phyloP scores from a whole-genome alignment of 2,329 filamentous ascomycete species.

The Beauveria sp. region DNA sequence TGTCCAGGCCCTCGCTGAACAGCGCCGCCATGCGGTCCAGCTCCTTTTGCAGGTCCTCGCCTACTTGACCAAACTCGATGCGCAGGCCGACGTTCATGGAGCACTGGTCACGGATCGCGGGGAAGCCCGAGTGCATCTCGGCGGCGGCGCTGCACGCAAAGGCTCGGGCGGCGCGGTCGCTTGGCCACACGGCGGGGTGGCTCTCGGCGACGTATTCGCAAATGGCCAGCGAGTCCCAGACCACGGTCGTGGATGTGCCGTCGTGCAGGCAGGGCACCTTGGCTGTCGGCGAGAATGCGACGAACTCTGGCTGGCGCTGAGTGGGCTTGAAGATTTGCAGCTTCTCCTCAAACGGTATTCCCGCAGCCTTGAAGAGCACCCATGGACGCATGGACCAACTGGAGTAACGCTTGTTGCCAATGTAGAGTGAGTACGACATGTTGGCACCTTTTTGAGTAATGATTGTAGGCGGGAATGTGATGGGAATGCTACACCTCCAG shows the following conservation, averaged over 20 bases:
- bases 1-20: constrained; percentile 29
- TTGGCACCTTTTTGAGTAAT: not conserved
- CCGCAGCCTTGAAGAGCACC: constrained; percentile 36
- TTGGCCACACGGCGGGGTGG: constrained; percentile 35
- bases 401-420: constrained; percentile 38
- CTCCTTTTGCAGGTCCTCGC: constrained; percentile 26
- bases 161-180: constrained; percentile 29
- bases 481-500: not conserved
- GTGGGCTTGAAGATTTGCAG: constrained; percentile 26
- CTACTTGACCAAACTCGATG: constrained; percentile 23
- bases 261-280: constrained; percentile 36
- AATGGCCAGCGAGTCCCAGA: constrained; percentile 43
- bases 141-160: constrained; percentile 36
- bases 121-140: constrained; percentile 40
- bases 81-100: constrained; percentile 34
- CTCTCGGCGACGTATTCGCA: constrained; percentile 38
- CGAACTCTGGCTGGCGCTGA: constrained; percentile 26
- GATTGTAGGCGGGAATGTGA: not conserved
- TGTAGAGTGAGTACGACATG: constrained; percentile 33
- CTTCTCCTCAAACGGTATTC: constrained; percentile 34
- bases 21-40: constrained; percentile 28
- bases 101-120: constrained; percentile 32
- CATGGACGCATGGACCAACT: constrained; percentile 40
- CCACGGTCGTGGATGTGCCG: constrained; percentile 19
- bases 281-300: constrained; percentile 31